A percentile compares a stretch with the other conserved stretches of the same genome.
phyloP scores from a whole-genome alignment of 331 rosid species.

The Cydonia oblonga region DNA sequence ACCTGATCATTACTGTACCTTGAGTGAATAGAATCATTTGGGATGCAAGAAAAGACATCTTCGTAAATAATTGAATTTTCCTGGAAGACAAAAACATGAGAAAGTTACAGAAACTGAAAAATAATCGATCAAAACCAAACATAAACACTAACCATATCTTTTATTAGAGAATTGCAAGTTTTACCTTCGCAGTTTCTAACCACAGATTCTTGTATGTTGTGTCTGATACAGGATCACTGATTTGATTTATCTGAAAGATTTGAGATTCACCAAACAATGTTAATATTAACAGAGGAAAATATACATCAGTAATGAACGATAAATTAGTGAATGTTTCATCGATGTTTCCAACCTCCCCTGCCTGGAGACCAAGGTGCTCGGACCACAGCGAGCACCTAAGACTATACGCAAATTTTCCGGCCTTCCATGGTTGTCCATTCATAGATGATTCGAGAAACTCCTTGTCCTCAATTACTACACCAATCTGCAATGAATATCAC shows the following conservation, averaged over 20 bases:
- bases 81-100: constrained; percentile 14
- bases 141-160: not conserved
- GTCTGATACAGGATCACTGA: constrained; percentile 40
- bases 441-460: constrained; percentile 38
- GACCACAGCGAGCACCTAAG: constrained; percentile 42
- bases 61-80: constrained; percentile 29
- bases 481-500: constrained; percentile 24
- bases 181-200: constrained; percentile 42
- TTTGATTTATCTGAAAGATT: constrained; percentile 23
- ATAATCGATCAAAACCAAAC: not conserved
- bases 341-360: constrained; percentile 28
- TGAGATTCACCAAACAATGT: not conserved
- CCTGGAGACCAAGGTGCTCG: constrained; percentile 42
- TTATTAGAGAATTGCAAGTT: not conserved
- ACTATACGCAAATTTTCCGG: constrained; percentile 34
- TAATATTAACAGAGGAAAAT: not conserved
- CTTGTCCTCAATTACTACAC: constrained; percentile 34
- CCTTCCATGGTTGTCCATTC: constrained; percentile 39
- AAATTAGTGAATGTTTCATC: not conserved
- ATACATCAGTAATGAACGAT: not conserved
- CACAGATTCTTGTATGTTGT: constrained; percentile 36
- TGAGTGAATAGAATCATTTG: constrained; percentile 28
- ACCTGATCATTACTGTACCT: constrained; percentile 14
- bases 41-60: constrained; percentile 38
- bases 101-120: not conserved